A percentile compares a stretch with the other conserved stretches of the same genome.
phyloP scores from a whole-genome alignment of 768 basidiomycete species.

The Tylopilus subfusipes region DNA sequence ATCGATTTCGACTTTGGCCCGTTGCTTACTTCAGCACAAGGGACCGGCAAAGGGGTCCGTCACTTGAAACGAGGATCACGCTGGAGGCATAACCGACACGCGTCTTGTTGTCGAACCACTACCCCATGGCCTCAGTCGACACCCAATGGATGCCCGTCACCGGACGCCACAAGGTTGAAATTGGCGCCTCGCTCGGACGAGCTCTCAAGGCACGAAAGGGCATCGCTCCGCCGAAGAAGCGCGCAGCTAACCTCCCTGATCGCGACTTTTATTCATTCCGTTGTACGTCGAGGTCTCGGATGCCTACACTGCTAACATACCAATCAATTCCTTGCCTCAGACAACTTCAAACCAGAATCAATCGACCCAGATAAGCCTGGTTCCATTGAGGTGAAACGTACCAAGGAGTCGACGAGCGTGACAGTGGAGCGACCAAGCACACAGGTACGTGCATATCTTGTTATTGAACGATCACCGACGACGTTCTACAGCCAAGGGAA shows the following conservation, averaged over 20 bases:
- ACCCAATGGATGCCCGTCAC: constrained; percentile 53
- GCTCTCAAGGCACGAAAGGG: constrained; percentile 69
- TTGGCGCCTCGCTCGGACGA: constrained; percentile 61
- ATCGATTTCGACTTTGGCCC: neutral
- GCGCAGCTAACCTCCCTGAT: constrained; percentile 46
- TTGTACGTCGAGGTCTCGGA: constrained; percentile 46
- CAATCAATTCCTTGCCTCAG: constrained; percentile 35
- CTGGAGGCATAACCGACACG: constrained; percentile 9
- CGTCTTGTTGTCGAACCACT: constrained; percentile 25
- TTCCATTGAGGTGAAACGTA: constrained; percentile 56
- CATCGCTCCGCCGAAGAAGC: constrained; percentile 41
- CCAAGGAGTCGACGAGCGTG: constrained; percentile 49
- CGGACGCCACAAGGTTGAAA: constrained; percentile 57
- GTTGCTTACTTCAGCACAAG: constrained; percentile 29
- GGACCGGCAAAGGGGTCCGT: constrained; percentile 12
- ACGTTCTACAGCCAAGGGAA: constrained; percentile 44
- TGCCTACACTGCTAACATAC: neutral
- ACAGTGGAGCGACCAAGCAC: constrained; percentile 62
- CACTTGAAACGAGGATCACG: no score
- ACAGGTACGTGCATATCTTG: constrained; percentile 41
- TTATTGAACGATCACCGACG: neutral
- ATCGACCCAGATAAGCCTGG: constrained; percentile 66
- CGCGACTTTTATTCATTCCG: constrained; percentile 75
- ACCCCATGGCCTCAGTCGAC: constrained; percentile 45
- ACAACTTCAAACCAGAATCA: constrained; percentile 73